A percentile compares a stretch with the other conserved stretches of the same genome.
phyloP scores from a whole-genome alignment of 2,329 filamentous ascomycete species.

The Stagonosporopsis rhizophila region DNA sequence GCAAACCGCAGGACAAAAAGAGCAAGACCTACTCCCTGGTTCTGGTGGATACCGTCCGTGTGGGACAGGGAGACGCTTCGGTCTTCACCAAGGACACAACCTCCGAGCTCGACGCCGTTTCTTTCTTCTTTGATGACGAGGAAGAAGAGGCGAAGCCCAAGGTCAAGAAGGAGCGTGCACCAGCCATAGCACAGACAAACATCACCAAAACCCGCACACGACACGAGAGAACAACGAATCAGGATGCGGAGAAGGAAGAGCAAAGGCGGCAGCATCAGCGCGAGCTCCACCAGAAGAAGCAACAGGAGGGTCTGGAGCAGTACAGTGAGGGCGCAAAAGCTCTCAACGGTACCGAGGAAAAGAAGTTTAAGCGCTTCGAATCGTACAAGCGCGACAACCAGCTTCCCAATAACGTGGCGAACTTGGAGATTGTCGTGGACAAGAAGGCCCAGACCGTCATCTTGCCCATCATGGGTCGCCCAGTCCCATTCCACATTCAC shows the following conservation, averaged over 20 bases:
- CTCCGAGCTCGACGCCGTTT: conserved; percentile 89
- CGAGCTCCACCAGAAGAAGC: conserved; percentile 85
- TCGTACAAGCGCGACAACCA: conserved; percentile 99
- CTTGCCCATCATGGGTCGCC: conserved; percentile 94
- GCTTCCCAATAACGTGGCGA: conserved; percentile 80
- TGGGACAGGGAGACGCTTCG: conserved; percentile 77
- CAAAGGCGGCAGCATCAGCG: conserved; percentile 91
- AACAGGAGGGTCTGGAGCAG: conserved; percentile 82
- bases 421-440: conserved; percentile 89
- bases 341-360: conserved; percentile 88
- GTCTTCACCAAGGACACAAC: conserved; percentile 95
- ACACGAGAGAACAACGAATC: conserved; percentile 85
- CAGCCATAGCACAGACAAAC: conserved; percentile 90
- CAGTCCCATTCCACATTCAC: conserved; percentile 96
- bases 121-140: conserved; percentile 97
- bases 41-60: conserved; percentile 91
- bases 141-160: conserved; percentile 84
- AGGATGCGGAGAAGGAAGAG: conserved; percentile 88
- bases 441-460: conserved; percentile 89
- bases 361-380: conserved; percentile 99
- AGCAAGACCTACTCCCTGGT: conserved; percentile 88
- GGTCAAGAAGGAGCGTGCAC: conserved; percentile 85
- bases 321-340: conserved; percentile 86
- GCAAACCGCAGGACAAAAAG: conserved; percentile 85
- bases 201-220: conserved; percentile 93